Base-by-base conservation (phyloP, 1,139 yeast species). In the Sugiyamaella novakii region DNA sequence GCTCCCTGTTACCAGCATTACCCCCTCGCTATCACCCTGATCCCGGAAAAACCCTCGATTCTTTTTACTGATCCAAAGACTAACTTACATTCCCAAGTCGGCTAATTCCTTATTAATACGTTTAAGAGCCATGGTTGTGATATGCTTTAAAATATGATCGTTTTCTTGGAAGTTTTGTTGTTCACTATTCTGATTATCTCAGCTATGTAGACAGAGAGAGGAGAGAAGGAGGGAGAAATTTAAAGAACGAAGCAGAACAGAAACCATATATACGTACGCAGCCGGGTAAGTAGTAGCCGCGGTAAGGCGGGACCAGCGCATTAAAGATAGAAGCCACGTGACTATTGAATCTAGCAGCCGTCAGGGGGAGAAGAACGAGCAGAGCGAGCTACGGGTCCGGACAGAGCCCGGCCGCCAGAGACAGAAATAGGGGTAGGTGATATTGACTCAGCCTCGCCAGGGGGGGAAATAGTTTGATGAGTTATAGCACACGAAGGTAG, bases 61-160 rank as follows among this genome's bases (percentile, higher is more conserved):
- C n/a, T n/a, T n/a, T n/a, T n/a, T n/a, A n/a, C n/a, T 22, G 41
- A 37, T 37, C 41, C 19, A 19, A 17, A 8, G 6, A 7, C 25
- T 17, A 3, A 83, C 92, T 73, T 79, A 84, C 92, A 87, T 84
- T 70, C 96, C 96, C 68, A 91, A 80, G 73, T 91, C 98, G 63
- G 86, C 84, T 66, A 91, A 80, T 75, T 91, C 98, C 76, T 91
- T 91, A 76, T 87, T 87, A 67, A 91, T 89, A 81, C 98, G 91
- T 75, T 91, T 91, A 66, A 83, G 80, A 64, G 96, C 89, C 95
- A 87, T 87, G 40, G 22, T 25, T 39, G 27, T 39, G 27, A 28
- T 33, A 35, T 35, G 40, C 35, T 14, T 27, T 34, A 38, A 25
- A 33, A 21, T 31, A 25, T 10, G n/a, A 10, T 19, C 5, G 14